phyloP scores from a whole-genome alignment of 768 basidiomycete species.

The Vishniacozyma victoriae region DNA sequence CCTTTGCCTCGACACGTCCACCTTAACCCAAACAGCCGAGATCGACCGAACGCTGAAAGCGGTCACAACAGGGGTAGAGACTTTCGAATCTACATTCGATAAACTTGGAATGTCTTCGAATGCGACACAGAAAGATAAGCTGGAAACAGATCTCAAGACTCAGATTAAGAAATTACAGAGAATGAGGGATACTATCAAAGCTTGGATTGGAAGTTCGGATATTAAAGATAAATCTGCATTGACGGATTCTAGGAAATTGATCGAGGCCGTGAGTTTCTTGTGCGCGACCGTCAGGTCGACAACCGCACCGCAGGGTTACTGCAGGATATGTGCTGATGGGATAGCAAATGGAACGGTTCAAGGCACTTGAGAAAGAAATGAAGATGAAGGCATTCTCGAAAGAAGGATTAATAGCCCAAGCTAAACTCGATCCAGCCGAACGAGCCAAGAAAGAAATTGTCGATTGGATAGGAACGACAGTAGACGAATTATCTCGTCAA shows the following conservation, averaged over 20 bases:
- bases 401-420: constrained; percentile 88
- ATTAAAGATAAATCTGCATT: constrained; percentile 96
- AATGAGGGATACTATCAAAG: constrained; percentile 80
- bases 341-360: constrained; percentile 99
- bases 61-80: constrained; percentile 79
- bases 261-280: constrained; percentile 72
- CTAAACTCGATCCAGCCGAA: constrained; percentile 92
- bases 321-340: no score
- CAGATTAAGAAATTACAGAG: constrained; percentile 95
- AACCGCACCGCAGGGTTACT: no score
- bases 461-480: constrained; percentile 76
- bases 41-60: constrained; percentile 98
- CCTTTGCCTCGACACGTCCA: neutral
- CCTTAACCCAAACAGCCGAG: constrained; percentile 61
- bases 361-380: constrained; percentile 99
- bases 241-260: constrained; percentile 87
- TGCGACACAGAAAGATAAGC: constrained; percentile 97
- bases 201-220: constrained; percentile 94
- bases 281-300: constrained; percentile 25
- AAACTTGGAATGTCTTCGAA: constrained; percentile 96
- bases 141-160: constrained; percentile 89
- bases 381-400: constrained; percentile 99
- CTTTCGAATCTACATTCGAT: constrained; percentile 70
- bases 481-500: constrained; percentile 87
- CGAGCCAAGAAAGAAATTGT: constrained; percentile 86